Evolutionary conservation across 306 rosid species (phyloP), one percentile per base, ranked within the genome.

Genomic region (Vicia sativa): DNA sequence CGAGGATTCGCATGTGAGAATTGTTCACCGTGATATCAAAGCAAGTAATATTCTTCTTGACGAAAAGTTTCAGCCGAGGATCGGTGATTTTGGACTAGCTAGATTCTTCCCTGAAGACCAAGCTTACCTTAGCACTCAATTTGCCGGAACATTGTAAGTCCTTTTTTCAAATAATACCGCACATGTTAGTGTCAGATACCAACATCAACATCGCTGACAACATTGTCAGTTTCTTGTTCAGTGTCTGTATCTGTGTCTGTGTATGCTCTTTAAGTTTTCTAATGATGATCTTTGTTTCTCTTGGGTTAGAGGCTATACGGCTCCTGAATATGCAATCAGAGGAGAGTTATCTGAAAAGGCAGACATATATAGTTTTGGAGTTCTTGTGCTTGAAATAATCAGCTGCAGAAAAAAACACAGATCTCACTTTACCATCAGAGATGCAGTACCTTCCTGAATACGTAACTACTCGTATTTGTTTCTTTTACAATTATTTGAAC

Each of bases 21-120:
- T 92, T 67, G 81, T 92, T 64, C 98, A 92, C 67, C 76, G 96
- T 53, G 98, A 89, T 74, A 87, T 92, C 74, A 92, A 92, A 78
- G 98, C 98, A 50, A 92, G 96, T 78, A 92, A 89, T 73, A 86
- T 92, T 84, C 96, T 92, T 78, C 98, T 92, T 57, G 96, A 92
- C 63, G 89, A 80, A 1, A 89, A 86, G 79, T 83, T 84, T 77
- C 96, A 77, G 56, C 91, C 96, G 1, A 92, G 75, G 87, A 92
- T 92, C 41, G 96, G 98, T 53, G 98, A 92, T 72, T 92, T 92
- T 56, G 96, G 96, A 37, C 79, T 92, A 29, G 98, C 98, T 31
- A 83, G 93, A 76, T 92, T 92, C 87, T 87, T 92, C 75, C 98
- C 96, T 16, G 98, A 92, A 68, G 96, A 87, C 56, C 93, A 92